Evolutionary conservation across 2,329 filamentous ascomycete species (phyloP).

Genomic region (Xenosphaeropsis pyriputrescens): DNA sequence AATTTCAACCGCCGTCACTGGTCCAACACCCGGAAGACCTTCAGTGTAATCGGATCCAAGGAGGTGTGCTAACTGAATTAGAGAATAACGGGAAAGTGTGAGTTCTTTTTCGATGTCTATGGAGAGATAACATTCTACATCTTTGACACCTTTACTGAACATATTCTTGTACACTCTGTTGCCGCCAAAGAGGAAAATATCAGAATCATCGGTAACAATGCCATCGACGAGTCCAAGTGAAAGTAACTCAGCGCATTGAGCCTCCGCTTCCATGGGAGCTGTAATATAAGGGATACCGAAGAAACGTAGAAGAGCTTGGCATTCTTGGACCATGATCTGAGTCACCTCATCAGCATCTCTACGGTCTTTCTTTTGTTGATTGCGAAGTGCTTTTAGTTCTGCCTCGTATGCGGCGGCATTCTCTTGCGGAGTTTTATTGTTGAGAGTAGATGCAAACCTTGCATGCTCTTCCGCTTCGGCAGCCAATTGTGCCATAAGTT

Average conservation of each 20-base stretch:
- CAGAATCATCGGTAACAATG: constrained; percentile 93
- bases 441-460: constrained; percentile 78
- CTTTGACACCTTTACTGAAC: constrained; percentile 90
- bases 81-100: constrained; percentile 68
- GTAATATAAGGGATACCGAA: constrained; percentile 96
- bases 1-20: constrained; percentile 89
- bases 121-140: constrained; percentile 86
- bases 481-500: constrained; percentile 73
- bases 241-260: constrained; percentile 89
- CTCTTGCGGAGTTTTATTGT: constrained; percentile 55
- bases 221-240: constrained; percentile 80
- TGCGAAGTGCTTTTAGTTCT: constrained; percentile 74
- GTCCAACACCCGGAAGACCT: constrained; percentile 77
- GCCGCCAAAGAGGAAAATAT: constrained; percentile 92
- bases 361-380: constrained; percentile 92
- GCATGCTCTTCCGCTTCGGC: constrained; percentile 89
- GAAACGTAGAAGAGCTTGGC: constrained; percentile 74
- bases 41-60: constrained; percentile 93
- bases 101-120: constrained; percentile 80
- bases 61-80: constrained; percentile 82
- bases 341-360: constrained; percentile 95
- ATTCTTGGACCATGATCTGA: constrained; percentile 90
- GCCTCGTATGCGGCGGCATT: constrained; percentile 70
- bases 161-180: constrained; percentile 98
- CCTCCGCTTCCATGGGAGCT: constrained; percentile 97